Base-by-base conservation (phyloP, 1,284 basidiomycete genomes). In the Takashimella tepidaria region DNA sequence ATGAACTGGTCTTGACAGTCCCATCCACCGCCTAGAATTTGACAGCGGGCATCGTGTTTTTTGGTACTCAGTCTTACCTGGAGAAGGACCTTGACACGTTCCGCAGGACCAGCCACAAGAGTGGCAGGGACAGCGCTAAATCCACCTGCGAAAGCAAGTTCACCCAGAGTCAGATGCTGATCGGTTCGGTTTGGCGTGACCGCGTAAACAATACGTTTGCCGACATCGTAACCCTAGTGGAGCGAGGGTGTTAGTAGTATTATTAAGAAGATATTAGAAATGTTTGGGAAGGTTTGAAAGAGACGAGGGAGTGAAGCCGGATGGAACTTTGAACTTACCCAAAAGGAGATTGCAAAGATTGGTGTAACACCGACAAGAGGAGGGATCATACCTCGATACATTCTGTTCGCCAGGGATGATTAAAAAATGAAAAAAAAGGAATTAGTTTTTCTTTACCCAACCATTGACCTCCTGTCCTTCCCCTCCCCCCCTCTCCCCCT, bases 291-390 rank as follows among this genome's bases (percentile, higher is more conserved):
- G 31, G 31, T 12, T 11, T 20, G 37, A 27, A 49, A 21, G 49
- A 51, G 24, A 37, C 48, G 44, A 27, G 13, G 41, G 41, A 49
- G 22, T 25, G 25, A 20, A 43, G 19, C 10, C 31, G 16, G 31
- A 37, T 37, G 16, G 31, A 37, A 37, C 16, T 16, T 8, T 16
- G 3, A 22, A 70, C 82, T 58, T 71, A 90, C 91, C 92, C 93
- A 98, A 80, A 99, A 99, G 3, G 92, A 97, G 45, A 98, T 80
- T 12, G 96, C 96, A 71, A 98, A 99, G 72, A 98, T 98, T 47
- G 96, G 96, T 2, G 96, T 98, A 26, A 99, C 92, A 51, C 96
- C 96, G 37, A 97, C 79, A 59, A 99, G 78, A 49, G 96, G 96
- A 23, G 96, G 95, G 3, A 95, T 88, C 78, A 98, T 93, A 40